Base-by-base conservation (phyloP, 1,284 basidiomycete species). In the Prillingera fragicola region DNA sequence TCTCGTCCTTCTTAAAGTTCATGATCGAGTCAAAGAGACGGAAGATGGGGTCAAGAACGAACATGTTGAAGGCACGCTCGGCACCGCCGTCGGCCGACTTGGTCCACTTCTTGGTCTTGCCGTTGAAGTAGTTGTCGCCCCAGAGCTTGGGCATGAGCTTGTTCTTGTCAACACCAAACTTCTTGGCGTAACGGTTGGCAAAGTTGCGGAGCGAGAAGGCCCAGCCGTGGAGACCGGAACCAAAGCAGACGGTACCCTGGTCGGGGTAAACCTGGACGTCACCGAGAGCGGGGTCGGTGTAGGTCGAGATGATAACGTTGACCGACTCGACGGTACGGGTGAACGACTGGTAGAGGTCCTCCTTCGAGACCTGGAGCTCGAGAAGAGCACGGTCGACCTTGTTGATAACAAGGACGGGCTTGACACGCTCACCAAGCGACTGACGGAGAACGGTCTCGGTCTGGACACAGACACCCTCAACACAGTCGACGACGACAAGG, bases 101-200 rank as follows among this genome's bases (percentile, higher is more conserved):
- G 42, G 87, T 80, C 95, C 95, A 98, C 77, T 99, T 98, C 75
- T 85, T 85, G 50, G 94, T 97, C 59, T 85, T 81, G 56, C 92
- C 87, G 80, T 98, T 98, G 81, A 98, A 98, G 80, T 77, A 98
- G 80, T 97, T 97, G 80, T 99, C 95, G 50, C 95, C 95, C 95
- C 95, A 98, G 46, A 98, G n/a, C 78, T 89, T 95, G 63, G 72
- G 67, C 86, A 98, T 95, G 82, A 98, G 90, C 81, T 97, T 97
- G 56, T 86, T 84, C 78, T 92, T 94, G 77, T 94, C 88, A 38
- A 97, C 92, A 83, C 92, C 92, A 70, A 98, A 98, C 77, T 92
- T 97, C 81, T 97, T 97, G 57, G 89, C 80, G 76, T 98, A 99
- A 53, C 94, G 86, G 62, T 71, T 71, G 55, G 95, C 90, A 73